Evolutionary conservation across 2,329 filamentous ascomycete species (phyloP).

Genomic region (Plenodomus tracheiphilus): DNA sequence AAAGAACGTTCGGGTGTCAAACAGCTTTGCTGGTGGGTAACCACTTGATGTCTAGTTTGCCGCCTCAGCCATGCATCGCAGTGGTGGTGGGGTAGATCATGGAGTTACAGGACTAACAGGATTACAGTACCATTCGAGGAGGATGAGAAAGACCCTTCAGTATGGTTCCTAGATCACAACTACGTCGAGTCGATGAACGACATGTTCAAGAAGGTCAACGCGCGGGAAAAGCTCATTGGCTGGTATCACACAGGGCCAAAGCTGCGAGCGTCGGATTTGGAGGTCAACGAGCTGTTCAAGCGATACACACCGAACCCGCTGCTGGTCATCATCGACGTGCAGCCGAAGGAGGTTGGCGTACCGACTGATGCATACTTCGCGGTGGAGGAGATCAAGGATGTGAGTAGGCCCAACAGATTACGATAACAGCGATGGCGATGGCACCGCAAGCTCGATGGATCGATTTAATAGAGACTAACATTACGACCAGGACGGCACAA

Average conservation of each 20-base stretch:
- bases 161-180: slow-evolving; percentile 99
- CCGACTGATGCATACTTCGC: slow-evolving; percentile 99
- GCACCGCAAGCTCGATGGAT: not conserved
- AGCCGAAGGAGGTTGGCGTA: slow-evolving; percentile 96
- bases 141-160: slow-evolving; percentile 96
- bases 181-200: slow-evolving; percentile 99
- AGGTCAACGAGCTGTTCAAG: slow-evolving; percentile 99
- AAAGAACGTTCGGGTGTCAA: slow-evolving; percentile 94
- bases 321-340: slow-evolving; percentile 96
- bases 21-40: slow-evolving; percentile 90
- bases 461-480: not conserved
- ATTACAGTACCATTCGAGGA: slow-evolving; percentile 90
- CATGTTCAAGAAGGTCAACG: slow-evolving; percentile 99
- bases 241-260: slow-evolving; percentile 99
- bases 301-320: slow-evolving; percentile 96
- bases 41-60: slow-evolving; percentile 15
- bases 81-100: not conserved
- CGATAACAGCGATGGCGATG: not conserved
- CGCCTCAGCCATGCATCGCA: slow-evolving; percentile 4
- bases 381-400: slow-evolving; percentile 99
- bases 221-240: slow-evolving; percentile 96
- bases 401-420: slow-evolving; percentile 52
- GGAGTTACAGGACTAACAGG: slow-evolving; percentile 20
- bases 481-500: slow-evolving; percentile 84
- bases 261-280: slow-evolving; percentile 90